phyloP scores from a whole-genome alignment of 176 grass and related monocot genomes.

The Thinopyrum elongatum region DNA sequence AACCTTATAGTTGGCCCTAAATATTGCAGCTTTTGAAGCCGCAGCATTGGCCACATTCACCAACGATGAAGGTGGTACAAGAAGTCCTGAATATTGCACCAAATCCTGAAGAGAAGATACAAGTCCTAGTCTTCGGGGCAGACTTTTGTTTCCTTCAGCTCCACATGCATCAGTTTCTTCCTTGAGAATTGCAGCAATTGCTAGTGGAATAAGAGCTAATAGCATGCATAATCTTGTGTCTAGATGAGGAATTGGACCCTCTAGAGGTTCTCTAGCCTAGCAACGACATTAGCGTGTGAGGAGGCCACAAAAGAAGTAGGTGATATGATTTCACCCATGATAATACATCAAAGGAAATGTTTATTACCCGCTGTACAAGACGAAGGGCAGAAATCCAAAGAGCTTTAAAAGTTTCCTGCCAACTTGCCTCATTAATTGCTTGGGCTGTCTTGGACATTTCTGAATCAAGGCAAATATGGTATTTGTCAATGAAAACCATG shows the following conservation, averaged over 20 bases:
- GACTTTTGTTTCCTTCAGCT: conserved; percentile 47
- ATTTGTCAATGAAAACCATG: conserved; percentile 11
- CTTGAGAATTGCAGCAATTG: conserved; percentile 68
- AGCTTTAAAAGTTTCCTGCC: conserved; percentile 98
- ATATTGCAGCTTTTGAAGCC: conserved; percentile 83
- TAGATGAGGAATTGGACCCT: conserved; percentile 86
- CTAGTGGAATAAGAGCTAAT: conserved; percentile 79
- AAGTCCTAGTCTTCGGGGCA: conserved; percentile 71
- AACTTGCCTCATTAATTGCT: conserved; percentile 85
- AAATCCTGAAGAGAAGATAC: conserved; percentile 85
- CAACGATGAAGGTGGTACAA: conserved; percentile 81
- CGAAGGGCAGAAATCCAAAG: conserved; percentile 94
- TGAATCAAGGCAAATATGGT: conserved; percentile 38
- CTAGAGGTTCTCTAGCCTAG: conserved; percentile 80
- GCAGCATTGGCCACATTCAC: conserved; percentile 73
- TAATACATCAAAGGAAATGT: conserved; percentile 14
- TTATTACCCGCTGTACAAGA: conserved; percentile 81
- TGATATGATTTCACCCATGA: conserved; percentile 20
- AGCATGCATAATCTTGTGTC: conserved; percentile 87
- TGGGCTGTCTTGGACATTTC: conserved; percentile 79
- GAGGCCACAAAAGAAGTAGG: conserved; percentile 5
- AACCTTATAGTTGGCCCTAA: conserved; percentile 54
- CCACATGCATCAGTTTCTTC: conserved; percentile 53
- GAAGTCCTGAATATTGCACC: conserved; percentile 78
- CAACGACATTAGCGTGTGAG: conserved; percentile 35